A percentile compares a stretch with the other conserved stretches of the same genome.
Evolutionary conservation across 768 basidiomycete genomes (phyloP).

Genomic region (Collybiopsis confluens): DNA sequence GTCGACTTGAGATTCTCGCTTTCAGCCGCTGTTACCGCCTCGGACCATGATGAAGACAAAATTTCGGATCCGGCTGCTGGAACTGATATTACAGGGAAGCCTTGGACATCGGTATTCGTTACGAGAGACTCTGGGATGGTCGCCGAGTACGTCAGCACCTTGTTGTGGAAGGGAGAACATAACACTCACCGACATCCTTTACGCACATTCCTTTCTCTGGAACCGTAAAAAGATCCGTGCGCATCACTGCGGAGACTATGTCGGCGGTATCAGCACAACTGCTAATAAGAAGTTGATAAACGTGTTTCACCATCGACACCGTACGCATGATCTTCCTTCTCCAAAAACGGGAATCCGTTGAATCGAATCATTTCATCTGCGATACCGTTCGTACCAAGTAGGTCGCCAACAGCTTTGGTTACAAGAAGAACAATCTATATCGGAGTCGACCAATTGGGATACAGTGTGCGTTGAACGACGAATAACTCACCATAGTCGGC

Average conservation of each 20-base stretch:
- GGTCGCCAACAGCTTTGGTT: constrained; percentile 95
- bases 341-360: constrained; percentile 95
- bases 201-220: constrained; percentile 73
- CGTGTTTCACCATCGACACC: constrained; percentile 73
- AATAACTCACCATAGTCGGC: constrained; percentile 82
- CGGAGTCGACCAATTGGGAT: constrained; percentile 14
- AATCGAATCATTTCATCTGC: constrained; percentile 97
- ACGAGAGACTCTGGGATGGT: constrained; percentile 61
- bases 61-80: not conserved
- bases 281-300: not conserved
- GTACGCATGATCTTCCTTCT: constrained; percentile 91
- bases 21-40: not conserved
- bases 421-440: constrained; percentile 89
- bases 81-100: constrained; percentile 81
- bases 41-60: not conserved
- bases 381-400: constrained; percentile 89
- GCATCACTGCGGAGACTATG: constrained; percentile 88
- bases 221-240: constrained; percentile 69
- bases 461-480: not conserved
- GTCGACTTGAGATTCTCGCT: constrained; percentile 45
- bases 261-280: not conserved
- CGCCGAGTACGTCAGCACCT: constrained; percentile 7
- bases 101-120: constrained; percentile 72
- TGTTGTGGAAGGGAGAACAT: not conserved
- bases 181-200: constrained; percentile 67